Evolutionary conservation across 2,329 filamentous ascomycete genomes (phyloP).

Genomic region (Beauveria scarabaeidicola): DNA sequence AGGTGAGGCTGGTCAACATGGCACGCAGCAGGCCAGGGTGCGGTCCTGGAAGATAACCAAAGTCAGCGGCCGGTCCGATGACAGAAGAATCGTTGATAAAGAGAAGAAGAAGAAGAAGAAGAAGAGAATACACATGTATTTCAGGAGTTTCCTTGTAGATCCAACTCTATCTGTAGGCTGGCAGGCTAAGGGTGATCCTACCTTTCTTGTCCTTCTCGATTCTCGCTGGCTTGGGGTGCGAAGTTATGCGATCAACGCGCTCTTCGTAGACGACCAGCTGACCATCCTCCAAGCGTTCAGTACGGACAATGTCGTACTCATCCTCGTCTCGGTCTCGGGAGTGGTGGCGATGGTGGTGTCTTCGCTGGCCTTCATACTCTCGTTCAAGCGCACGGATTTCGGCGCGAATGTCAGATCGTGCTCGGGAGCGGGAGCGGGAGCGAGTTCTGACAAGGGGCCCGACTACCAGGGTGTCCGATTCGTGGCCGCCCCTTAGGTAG

Average conservation of each 20-base stretch:
- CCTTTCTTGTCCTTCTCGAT: slow-evolving; percentile 90
- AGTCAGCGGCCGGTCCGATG: slow-evolving; percentile 24
- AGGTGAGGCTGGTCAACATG: slow-evolving; percentile 65
- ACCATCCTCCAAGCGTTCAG: slow-evolving; percentile 50
- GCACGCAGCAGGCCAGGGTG: slow-evolving; percentile 56
- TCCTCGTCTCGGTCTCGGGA: slow-evolving; percentile 23
- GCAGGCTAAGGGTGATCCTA: slow-evolving; percentile 84
- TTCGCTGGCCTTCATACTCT: slow-evolving; percentile 34
- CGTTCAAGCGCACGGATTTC: slow-evolving; percentile 65
- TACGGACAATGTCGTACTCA: slow-evolving; percentile 46
- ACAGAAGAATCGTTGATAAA: slow-evolving; percentile 10
- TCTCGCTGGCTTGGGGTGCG: slow-evolving; percentile 47
- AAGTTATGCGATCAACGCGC: slow-evolving; percentile 45
- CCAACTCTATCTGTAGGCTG: slow-evolving; percentile 51
- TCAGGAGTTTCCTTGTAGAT: neutral
- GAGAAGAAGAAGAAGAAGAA: slow-evolving; percentile 12
- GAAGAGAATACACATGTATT: slow-evolving; percentile 14
- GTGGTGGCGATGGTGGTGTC: slow-evolving; percentile 16
- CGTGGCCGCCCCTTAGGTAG: slow-evolving; percentile 20
- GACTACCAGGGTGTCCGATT: slow-evolving; percentile 22
- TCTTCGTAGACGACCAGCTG: slow-evolving; percentile 57
- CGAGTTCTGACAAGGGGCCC: slow-evolving; percentile 31
- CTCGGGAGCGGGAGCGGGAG: slow-evolving; percentile 34
- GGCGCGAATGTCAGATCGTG: slow-evolving; percentile 52
- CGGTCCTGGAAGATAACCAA: slow-evolving; percentile 41